Conservation (phyloP, 2,329 filamentous ascomycete genomes). For the Paecilomyces formosus region DNA sequence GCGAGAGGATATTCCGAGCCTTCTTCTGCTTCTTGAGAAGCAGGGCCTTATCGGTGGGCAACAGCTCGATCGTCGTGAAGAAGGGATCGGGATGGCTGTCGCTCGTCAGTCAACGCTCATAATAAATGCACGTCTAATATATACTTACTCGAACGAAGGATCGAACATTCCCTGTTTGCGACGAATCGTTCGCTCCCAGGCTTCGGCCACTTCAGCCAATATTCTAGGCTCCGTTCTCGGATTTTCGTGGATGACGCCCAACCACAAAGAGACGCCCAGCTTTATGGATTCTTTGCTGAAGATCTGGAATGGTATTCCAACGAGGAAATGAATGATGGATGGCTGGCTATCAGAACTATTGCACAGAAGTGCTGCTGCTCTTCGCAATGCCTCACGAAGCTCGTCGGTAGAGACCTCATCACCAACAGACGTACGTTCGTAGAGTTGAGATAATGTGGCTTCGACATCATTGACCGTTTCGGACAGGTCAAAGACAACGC, state of each 20-base stretch:
- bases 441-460: constrained; percentile 61
- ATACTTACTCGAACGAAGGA: constrained; percentile 53
- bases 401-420: constrained; percentile 65
- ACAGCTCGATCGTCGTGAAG: constrained; percentile 83
- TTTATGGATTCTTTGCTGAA: constrained; percentile 96
- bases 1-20: constrained; percentile 75
- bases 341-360: constrained; percentile 67
- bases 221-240: constrained; percentile 79
- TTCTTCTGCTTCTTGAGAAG: constrained; percentile 69
- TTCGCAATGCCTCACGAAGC: constrained; percentile 71
- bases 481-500: constrained; percentile 2
- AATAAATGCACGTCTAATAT: background rate
- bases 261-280: constrained; percentile 89
- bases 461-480: constrained; percentile 40
- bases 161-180: constrained; percentile 77
- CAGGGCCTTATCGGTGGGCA: constrained; percentile 73
- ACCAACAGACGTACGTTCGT: constrained; percentile 61
- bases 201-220: constrained; percentile 76
- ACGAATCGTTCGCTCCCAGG: constrained; percentile 81
- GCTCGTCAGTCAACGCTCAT: constrained; percentile 7
- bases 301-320: constrained; percentile 83
- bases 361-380: constrained; percentile 81
- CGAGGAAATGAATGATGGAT: constrained; percentile 75
- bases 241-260: constrained; percentile 95
- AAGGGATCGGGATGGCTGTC: constrained; percentile 72